Base-by-base conservation (phyloP, 169 alveolate species). In the Eimeria tenella region DNA sequence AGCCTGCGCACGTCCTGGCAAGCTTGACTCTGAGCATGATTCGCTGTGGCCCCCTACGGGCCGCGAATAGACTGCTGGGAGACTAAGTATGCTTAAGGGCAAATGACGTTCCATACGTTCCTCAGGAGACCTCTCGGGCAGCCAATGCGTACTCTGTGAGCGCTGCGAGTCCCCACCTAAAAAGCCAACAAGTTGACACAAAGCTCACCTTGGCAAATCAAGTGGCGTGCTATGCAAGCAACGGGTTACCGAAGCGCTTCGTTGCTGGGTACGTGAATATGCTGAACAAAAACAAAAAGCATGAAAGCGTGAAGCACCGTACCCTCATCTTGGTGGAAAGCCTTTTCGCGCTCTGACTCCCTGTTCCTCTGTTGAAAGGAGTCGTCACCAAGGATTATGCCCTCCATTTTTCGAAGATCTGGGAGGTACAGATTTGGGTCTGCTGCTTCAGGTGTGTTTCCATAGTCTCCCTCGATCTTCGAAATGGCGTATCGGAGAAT, bases 51-150 rank as follows among this genome's bases (percentile, higher is more conserved):
- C 21, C 21, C 11, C 68, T 58, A 10, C 68, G 21, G 21, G 90
- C 50, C 62, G 73, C 8, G 73, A 55, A 17, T 56, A 56, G 7
- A 50, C 23, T 58, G 90, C 8, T 10, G 90, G 90, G 58, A 82
- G 90, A 15, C 50, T 82, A 19, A 82, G 75, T 25, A 82, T 82
- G 31, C 75, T 58, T 11, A 82, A 74, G 11, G 90, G 90, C 75
- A 82, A 82, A 23, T 58, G 90, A 19, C 90, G 90, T 74, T 82
- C 90, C 90, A 82, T 82, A 25, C 90, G 90, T 31, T 82, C 70
- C 90, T 82, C 90, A 19, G 90, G 90, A 7, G 60, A 82, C 42
- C 90, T 19, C 49, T 82, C 90, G 4, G 90, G 90, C 53, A 82
- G 90, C 55, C 19, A 9, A 15, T 60, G 73, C 60, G 49, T 56